phyloP scores from a whole-genome alignment of 2,329 filamentous ascomycete genomes.

The Xylariaceae sp. region DNA sequence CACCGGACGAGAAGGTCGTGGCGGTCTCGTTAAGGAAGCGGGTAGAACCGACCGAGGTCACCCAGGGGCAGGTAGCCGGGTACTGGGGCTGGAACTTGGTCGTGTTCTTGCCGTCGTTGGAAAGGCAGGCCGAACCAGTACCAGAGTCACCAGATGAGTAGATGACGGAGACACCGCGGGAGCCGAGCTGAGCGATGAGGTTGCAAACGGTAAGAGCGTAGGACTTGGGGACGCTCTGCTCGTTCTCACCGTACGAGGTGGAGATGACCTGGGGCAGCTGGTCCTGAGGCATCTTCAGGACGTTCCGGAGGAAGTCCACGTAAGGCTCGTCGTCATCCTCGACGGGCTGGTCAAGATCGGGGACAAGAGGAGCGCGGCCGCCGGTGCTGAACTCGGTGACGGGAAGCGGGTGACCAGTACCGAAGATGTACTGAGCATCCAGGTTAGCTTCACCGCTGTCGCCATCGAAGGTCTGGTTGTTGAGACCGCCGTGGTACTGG shows the following conservation, averaged over 20 bases:
- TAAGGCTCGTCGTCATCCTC: conserved; percentile 56
- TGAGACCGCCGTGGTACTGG: conserved; percentile 16
- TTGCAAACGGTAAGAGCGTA: conserved; percentile 56
- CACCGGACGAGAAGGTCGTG: conserved; percentile 43
- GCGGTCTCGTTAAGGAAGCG: conserved; percentile 41
- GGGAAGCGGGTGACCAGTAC: conserved; percentile 19
- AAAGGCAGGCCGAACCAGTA: conserved; percentile 49
- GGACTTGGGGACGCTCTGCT: conserved; percentile 54
- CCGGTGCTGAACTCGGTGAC: conserved; percentile 20
- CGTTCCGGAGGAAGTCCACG: conserved; percentile 56
- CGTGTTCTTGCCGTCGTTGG: conserved; percentile 45
- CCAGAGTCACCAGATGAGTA: conserved; percentile 56
- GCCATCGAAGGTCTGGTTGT: conserved; percentile 13
- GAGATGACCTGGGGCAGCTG: conserved; percentile 56
- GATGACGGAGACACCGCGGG: conserved; percentile 57
- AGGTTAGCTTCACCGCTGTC: conserved; percentile 23
- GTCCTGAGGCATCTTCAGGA: conserved; percentile 46
- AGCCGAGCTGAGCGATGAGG: conserved; percentile 58
- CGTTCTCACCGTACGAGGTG: conserved; percentile 64
- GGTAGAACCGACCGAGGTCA: conserved; percentile 28
- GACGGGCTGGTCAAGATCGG: conserved; percentile 21
- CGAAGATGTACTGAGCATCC: conserved; percentile 21
- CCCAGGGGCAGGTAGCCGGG: conserved; percentile 43
- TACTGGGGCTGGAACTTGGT: conserved; percentile 49
- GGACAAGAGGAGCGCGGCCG: conserved; percentile 18